Conservation (phyloP, 2,329 filamentous ascomycete species). For the Epichloe uncinata region DNA sequence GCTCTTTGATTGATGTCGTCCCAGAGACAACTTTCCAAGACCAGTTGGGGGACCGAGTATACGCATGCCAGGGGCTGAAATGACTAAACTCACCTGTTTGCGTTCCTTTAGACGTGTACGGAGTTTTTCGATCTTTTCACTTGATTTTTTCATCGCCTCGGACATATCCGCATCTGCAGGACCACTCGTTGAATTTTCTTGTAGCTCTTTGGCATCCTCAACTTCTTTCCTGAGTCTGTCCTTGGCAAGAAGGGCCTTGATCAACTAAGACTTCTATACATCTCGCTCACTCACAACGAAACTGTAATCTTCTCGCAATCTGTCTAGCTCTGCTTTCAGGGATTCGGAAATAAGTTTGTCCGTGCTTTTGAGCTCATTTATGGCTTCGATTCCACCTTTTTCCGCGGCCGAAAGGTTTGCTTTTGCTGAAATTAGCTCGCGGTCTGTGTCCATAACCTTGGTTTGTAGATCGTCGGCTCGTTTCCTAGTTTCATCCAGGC, state of each 20-base stretch:
- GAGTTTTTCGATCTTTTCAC: slow-evolving; percentile 45
- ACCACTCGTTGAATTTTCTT: slow-evolving; percentile 22
- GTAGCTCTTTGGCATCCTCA: slow-evolving; percentile 31
- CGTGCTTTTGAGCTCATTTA: slow-evolving; percentile 45
- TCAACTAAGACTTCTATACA: slow-evolving; percentile 44
- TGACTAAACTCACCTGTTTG: slow-evolving; percentile 39
- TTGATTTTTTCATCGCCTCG: slow-evolving; percentile 27
- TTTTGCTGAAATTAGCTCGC: slow-evolving; percentile 39
- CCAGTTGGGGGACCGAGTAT: neutral
- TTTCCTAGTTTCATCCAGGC: slow-evolving; percentile 33
- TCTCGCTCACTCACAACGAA: slow-evolving; percentile 38
- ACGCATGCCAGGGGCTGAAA: neutral
- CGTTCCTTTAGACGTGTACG: slow-evolving; percentile 40
- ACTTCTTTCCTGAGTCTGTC: slow-evolving; percentile 44
- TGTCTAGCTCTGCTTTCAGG: slow-evolving; percentile 43
- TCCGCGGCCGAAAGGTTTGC: slow-evolving; percentile 41
- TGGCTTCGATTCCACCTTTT: slow-evolving; percentile 38
- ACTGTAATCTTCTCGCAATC: slow-evolving; percentile 37
- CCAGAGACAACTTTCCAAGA: neutral
- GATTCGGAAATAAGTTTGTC: slow-evolving; percentile 46
- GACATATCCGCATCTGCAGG: slow-evolving; percentile 21
- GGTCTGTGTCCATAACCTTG: slow-evolving; percentile 38
- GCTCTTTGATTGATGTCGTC: neutral
- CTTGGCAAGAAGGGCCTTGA: slow-evolving; percentile 46
- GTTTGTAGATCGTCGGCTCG: slow-evolving; percentile 30